Percentiles rank a stretch among this genome's conserved stretches.
Evolutionary conservation across 1,284 basidiomycete genomes (phyloP).

Genomic region (Athelia sp.): DNA sequence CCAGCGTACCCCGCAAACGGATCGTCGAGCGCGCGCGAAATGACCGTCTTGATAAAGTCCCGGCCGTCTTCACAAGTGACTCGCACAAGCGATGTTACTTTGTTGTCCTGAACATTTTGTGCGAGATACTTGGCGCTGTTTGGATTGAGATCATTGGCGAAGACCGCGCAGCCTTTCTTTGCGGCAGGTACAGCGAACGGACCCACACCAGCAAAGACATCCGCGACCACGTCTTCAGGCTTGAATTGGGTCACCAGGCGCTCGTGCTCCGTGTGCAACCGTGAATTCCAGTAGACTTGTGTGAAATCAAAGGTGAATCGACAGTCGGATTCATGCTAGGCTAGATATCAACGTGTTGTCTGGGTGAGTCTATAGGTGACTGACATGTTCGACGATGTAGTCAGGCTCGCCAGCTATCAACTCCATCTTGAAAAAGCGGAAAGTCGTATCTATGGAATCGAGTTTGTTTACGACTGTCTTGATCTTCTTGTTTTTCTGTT

Average conservation of each 20-base stretch:
- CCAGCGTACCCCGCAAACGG: constrained; percentile 59
- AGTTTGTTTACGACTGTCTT: constrained; percentile 96
- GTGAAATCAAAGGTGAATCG: constrained; percentile 93
- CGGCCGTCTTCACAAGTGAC: constrained; percentile 81
- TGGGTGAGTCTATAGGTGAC: constrained; percentile 1
- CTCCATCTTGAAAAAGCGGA: constrained; percentile 97
- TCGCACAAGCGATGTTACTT: constrained; percentile 55
- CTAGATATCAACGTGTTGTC: constrained; percentile 4
- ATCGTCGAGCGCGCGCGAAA: constrained; percentile 47
- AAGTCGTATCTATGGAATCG: constrained; percentile 81
- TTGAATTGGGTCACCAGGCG: constrained; percentile 72
- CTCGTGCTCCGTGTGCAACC: constrained; percentile 88
- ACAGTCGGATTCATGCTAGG: constrained; percentile 79
- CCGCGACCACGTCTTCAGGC: constrained; percentile 75
- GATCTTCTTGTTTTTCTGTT: constrained; percentile 78
- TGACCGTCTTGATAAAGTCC: constrained; percentile 68
- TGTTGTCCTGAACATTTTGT: constrained; percentile 73
- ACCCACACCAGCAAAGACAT: constrained; percentile 97
- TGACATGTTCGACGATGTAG: constrained; percentile 83
- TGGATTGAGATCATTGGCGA: constrained; percentile 96
- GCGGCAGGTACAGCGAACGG: constrained; percentile 95
- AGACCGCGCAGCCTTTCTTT: constrained; percentile 82
- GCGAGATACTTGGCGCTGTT: constrained; percentile 75
- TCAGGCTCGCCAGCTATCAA: constrained; percentile 87
- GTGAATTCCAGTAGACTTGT: constrained; percentile 97